Evolutionary conservation across 768 basidiomycete genomes (phyloP), one percentile per base, ranked within the genome.

Genomic region (Mycena metata): DNA sequence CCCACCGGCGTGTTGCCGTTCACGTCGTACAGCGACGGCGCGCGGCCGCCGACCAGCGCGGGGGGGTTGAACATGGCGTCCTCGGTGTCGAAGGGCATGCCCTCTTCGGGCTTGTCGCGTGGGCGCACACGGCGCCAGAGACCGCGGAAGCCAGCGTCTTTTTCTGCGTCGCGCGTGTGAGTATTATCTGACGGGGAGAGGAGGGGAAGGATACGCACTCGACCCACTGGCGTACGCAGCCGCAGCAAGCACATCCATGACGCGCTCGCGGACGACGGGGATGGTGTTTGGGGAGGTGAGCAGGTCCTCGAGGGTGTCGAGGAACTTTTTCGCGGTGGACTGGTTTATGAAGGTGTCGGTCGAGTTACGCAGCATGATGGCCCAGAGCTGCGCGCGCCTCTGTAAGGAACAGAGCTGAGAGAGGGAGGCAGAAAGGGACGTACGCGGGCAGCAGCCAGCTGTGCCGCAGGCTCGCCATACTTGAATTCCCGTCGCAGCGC

Each of bases 401-500:
- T 13, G 21, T 21, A 69, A 23, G 60, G n/a, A 13, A 52, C 19
- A 49, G 39, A 35, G 62, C 60, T 51, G 60, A n/a, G 12, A 36
- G 45, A 36, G 41, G 1, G 11, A 16, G 4, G n/a, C n/a, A n/a
- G n/a, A n/a, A 6, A 10, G 16, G 30, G 47, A 82, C 89, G 35
- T 74, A 92, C 91, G 69, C 92, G 81, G 21, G 93, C 92, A 23
- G 93, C 93, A 26, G 92, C 90, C 9, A 95, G 80, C 76, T 93
- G 92, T 5, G 90, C 89, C 41, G 90, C 77, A 2, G 93, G 91
- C 75, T 92, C 91, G 6, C 91, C 93, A 33, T 73, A 93, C 89
- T 96, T 96, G 85, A 98, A 94, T 77, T 95, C 95, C 47, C 90
- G 87, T 55, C 95, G 82, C 49, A 96, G 82, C 1, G 95, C 93